Conservation (phyloP, 352 stramenopile species). For the Phytophthora hybrid region DNA sequence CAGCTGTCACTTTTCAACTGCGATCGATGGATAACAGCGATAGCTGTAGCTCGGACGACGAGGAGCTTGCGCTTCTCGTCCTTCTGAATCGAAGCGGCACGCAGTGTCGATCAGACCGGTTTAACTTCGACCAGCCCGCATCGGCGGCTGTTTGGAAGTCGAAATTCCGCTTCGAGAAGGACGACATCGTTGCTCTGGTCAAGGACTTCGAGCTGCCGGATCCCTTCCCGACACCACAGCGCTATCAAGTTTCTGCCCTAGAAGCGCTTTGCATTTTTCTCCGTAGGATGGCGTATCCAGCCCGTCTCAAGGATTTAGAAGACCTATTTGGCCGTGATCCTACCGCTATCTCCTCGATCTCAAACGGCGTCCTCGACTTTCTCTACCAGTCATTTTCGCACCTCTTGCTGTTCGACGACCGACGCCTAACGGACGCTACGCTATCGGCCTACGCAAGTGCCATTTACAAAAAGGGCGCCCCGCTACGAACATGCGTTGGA, state of each 20-base stretch:
- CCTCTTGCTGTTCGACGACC: neutral
- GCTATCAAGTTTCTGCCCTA: neutral
- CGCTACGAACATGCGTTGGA: slow-evolving; percentile 4
- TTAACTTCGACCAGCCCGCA: no score
- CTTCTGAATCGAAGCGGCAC: no score
- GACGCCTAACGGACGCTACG: neutral
- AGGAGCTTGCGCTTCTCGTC: no score
- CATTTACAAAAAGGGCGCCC: neutral
- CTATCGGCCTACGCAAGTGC: slow-evolving; percentile 1
- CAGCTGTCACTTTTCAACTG: no score
- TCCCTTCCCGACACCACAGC: slow-evolving; percentile 5
- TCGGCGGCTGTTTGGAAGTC: no score
- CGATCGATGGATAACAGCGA: no score
- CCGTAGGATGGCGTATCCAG: slow-evolving; percentile 17
- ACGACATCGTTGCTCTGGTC: slow-evolving; percentile 8
- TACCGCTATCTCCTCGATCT: slow-evolving; percentile 12
- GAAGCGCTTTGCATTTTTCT: slow-evolving; percentile 13
- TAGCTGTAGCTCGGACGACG: no score
- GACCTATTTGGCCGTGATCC: slow-evolving; percentile 7
- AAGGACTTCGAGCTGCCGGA: slow-evolving; percentile 1
- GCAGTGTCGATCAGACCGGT: no score
- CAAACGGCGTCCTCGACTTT: slow-evolving; percentile 8
- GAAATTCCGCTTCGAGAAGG: neutral
- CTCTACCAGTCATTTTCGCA: slow-evolving; percentile 5
- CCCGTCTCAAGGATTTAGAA: slow-evolving; percentile 12